Percentiles rank a stretch among this genome's conserved stretches.
Conservation (phyloP, 2,329 filamentous ascomycete species). For the Diplodia seriata region DNA sequence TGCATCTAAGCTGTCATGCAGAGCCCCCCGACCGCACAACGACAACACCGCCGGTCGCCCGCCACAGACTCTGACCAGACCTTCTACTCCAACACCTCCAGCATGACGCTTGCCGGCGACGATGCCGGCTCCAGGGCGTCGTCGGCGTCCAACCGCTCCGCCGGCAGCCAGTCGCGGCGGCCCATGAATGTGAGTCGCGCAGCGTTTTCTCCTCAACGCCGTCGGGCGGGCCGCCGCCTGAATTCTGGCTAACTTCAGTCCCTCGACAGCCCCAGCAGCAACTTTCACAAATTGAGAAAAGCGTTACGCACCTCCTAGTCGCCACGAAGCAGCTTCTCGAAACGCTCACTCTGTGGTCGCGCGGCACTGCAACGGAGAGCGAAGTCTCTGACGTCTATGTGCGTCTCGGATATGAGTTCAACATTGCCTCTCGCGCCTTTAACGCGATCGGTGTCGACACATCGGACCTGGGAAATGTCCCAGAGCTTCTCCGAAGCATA, state of each 20-base stretch:
- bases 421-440: conserved; percentile 96
- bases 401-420: conserved; percentile 96
- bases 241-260: conserved; percentile 23
- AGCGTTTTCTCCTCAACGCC: conserved; percentile 20
- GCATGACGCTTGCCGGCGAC: conserved; percentile 64
- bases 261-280: conserved; percentile 69
- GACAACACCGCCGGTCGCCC: conserved; percentile 33
- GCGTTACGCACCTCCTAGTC: conserved; percentile 94
- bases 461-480: conserved; percentile 90
- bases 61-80: conserved; percentile 38
- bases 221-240: conserved; percentile 6
- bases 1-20: conserved; percentile 32
- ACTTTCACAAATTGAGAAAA: conserved; percentile 98
- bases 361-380: conserved; percentile 86
- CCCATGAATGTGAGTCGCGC: conserved; percentile 47
- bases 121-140: conserved; percentile 68
- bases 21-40: conserved; percentile 34
- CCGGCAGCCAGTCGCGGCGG: conserved; percentile 50
- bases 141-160: conserved; percentile 69
- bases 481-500: conserved; percentile 86
- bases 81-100: conserved; percentile 43
- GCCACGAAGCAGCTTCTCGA: conserved; percentile 98
- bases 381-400: conserved; percentile 99
- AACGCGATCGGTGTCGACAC: conserved; percentile 97
- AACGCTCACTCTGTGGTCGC: conserved; percentile 97